These are phyloP conservation scores for Phaeolepiota aurea DNA, from an alignment of 768 basidiomycete species.

Conservation along the genomic window DNA sequence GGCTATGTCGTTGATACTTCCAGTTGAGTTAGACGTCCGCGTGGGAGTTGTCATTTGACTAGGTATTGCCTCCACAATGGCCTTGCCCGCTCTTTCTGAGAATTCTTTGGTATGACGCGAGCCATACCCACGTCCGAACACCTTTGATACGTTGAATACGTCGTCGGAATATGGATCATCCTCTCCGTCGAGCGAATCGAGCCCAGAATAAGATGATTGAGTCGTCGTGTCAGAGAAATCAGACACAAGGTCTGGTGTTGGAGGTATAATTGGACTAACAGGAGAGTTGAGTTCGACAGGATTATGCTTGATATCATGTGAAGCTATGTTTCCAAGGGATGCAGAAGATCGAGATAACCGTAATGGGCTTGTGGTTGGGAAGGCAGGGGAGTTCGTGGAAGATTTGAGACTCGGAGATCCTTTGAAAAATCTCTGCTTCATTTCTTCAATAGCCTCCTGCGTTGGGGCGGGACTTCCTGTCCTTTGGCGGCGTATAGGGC, in stretches of 20 bases:
- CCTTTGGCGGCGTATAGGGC: slow-evolving; percentile 14
- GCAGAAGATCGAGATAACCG: slow-evolving; percentile 14
- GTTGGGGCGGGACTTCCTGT: slow-evolving; percentile 27
- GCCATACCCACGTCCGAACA: slow-evolving; percentile 10
- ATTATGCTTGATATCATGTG: slow-evolving; percentile 5
- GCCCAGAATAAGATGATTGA: slow-evolving; percentile 39
- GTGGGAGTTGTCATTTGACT: slow-evolving; percentile 23
- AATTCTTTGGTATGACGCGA: slow-evolving; percentile 17
- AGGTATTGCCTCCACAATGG: slow-evolving; percentile 21
- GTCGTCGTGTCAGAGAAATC: slow-evolving; percentile 55
- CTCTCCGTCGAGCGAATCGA: slow-evolving; percentile 40
- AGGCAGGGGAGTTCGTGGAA: slow-evolving; percentile 15
- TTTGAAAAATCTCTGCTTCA: slow-evolving; percentile 50
- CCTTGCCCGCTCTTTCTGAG: slow-evolving; percentile 15
- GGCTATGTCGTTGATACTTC: slow-evolving; percentile 3
- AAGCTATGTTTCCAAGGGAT: slow-evolving; percentile 6
- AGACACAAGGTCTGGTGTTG: slow-evolving; percentile 51
- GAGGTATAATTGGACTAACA: slow-evolving; percentile 22
- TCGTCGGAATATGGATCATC: slow-evolving; percentile 11
- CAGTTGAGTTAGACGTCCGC: slow-evolving; percentile 22
- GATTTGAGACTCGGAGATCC: slow-evolving; percentile 9
- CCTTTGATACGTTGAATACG: slow-evolving; percentile 12
- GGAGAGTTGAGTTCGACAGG: slow-evolving; percentile 4
- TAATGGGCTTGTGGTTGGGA: slow-evolving; percentile 8
- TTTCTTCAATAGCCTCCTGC: slow-evolving; percentile 48